Evolutionary conservation across 2,329 filamentous ascomycete species (phyloP).

Genomic region (Penicillium sp.): DNA sequence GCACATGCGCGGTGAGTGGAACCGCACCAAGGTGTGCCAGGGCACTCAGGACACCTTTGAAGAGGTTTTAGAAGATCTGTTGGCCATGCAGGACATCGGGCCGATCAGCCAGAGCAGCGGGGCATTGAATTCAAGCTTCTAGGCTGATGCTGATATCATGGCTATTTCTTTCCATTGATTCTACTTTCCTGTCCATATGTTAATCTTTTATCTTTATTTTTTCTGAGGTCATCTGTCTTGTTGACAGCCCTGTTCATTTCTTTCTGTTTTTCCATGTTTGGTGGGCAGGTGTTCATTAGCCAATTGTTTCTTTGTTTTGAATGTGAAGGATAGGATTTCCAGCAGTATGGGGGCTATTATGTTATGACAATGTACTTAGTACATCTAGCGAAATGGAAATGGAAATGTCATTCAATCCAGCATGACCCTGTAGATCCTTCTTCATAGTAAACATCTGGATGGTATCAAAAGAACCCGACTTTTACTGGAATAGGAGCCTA

Average conservation of each 20-base stretch:
- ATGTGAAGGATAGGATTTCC: not conserved
- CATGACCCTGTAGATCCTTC: not conserved
- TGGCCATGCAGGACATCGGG: slow-evolving; percentile 50
- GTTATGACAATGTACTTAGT: not conserved
- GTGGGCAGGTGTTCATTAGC: slow-evolving; percentile 11
- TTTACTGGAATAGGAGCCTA: not conserved
- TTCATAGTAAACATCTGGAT: not conserved
- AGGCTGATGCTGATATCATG: not conserved
- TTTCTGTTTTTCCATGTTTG: slow-evolving; percentile 1
- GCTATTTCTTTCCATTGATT: slow-evolving; percentile 9
- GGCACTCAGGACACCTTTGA: slow-evolving; percentile 72
- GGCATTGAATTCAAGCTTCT: slow-evolving; percentile 20
- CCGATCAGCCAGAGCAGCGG: slow-evolving; percentile 37
- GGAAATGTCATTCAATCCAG: slow-evolving; percentile 4
- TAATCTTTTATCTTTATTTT: slow-evolving; percentile 5
- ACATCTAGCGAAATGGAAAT: slow-evolving; percentile 1
- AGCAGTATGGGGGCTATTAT: not conserved
- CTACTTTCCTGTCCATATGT: slow-evolving; percentile 18
- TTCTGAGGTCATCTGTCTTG: not conserved
- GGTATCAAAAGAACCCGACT: not conserved
- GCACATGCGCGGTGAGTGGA: slow-evolving; percentile 76
- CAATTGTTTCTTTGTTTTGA: slow-evolving; percentile 3
- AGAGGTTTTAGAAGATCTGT: slow-evolving; percentile 59
- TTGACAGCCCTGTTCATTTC: slow-evolving; percentile 1
- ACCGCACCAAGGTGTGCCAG: slow-evolving; percentile 71